A percentile compares a stretch with the other conserved stretches of the same genome.
These are phyloP conservation scores for Brettanomyces naardenensis DNA, from an alignment of 805 yeast species.

Conservation along the genomic window DNA sequence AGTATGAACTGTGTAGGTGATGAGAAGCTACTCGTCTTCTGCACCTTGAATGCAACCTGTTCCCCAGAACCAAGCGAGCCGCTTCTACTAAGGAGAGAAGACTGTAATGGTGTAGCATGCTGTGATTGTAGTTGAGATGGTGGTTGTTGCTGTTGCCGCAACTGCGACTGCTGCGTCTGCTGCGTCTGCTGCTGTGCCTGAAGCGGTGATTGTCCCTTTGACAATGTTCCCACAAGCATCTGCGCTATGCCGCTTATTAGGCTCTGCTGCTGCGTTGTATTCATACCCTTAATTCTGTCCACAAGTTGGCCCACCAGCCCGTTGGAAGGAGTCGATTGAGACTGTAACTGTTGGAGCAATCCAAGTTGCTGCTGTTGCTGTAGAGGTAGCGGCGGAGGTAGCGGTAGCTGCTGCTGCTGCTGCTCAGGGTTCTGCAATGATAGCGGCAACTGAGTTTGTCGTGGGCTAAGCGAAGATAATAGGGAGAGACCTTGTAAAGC, in stretches of 20 bases:
- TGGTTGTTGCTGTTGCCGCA: neutral
- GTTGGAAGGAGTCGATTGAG: neutral
- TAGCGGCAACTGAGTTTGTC: no score
- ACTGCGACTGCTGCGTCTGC: conserved; percentile 1
- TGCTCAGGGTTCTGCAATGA: no score
- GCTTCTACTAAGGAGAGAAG: neutral
- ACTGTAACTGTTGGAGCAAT: neutral
- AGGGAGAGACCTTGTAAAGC: neutral
- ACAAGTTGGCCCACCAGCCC: conserved; percentile 12
- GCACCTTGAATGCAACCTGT: neutral
- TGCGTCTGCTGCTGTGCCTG: conserved; percentile 2
- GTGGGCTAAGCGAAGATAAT: no score
- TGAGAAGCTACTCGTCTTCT: neutral
- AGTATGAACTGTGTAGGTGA: conserved; percentile 3
- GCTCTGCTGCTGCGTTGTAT: conserved; percentile 17
- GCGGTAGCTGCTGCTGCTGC: no score
- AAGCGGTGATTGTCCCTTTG: neutral
- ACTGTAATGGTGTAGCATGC: neutral
- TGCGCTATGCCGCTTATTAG: conserved; percentile 14
- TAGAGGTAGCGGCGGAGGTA: neutral
- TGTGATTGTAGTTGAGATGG: neutral
- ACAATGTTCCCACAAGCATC: conserved; percentile 3
- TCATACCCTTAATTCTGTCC: conserved; percentile 17
- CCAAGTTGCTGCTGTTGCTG: neutral
- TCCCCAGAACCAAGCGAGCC: neutral